These are phyloP conservation scores for Zygoascus meyerae DNA, from an alignment of 1,139 yeast genomes.

Conservation along the genomic window DNA sequence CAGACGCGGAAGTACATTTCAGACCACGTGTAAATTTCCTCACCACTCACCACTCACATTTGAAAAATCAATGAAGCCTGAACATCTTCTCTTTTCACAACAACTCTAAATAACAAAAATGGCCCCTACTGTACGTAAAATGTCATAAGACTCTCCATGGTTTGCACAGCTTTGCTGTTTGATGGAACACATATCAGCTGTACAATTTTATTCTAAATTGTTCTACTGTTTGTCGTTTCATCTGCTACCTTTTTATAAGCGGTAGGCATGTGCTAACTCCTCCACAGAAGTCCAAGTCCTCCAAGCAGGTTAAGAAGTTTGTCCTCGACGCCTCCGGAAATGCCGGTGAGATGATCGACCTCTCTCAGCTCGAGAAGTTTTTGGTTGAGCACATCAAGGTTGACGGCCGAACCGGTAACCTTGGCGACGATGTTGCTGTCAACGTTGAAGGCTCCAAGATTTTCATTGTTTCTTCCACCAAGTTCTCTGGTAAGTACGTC, in stretches of 20 bases:
- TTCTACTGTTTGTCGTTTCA: constrained; percentile 4
- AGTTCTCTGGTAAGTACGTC: constrained; percentile 99
- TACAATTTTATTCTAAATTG: constrained; percentile 8
- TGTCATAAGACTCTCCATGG: constrained; percentile 25
- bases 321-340: constrained; percentile 97
- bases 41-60: constrained; percentile 10
- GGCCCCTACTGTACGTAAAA: constrained; percentile 85
- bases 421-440: constrained; percentile 90
- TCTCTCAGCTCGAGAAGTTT: constrained; percentile 96
- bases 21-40: constrained; percentile 1
- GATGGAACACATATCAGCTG: constrained; percentile 14
- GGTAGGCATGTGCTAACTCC: constrained; percentile 42
- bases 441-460: constrained; percentile 75
- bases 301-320: constrained; percentile 52
- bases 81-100: constrained; percentile 1
- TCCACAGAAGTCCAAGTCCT: constrained; percentile 56
- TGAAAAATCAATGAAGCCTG: background rate
- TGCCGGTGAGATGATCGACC: constrained; percentile 91
- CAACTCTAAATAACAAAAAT: constrained; percentile 38
- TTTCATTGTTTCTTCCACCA: constrained; percentile 84
- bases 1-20: too few species aligned
- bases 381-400: constrained; percentile 99
- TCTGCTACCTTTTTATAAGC: constrained; percentile 26
- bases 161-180: constrained; percentile 26
- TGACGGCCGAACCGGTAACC: constrained; percentile 93